Base-by-base conservation (phyloP, 2,329 filamentous ascomycete genomes). In the Botryotinia calthae region DNA sequence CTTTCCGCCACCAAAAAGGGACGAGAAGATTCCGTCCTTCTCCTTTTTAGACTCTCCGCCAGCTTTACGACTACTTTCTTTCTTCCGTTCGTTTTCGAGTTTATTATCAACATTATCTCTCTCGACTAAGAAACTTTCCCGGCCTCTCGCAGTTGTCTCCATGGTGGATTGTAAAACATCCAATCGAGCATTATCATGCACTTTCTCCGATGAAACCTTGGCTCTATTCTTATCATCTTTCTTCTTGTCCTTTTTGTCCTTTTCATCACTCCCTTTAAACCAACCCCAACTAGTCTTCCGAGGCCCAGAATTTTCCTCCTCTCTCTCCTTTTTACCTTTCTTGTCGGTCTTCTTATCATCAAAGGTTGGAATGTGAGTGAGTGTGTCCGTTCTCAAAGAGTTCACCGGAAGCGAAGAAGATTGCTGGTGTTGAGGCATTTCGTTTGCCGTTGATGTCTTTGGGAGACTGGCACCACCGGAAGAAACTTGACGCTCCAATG, bases 21-120 rank as follows among this genome's bases (percentile, higher is more conserved):
- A 96, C 0, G 94, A 95, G 77, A 99, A 95, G n/a, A 98, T 86
- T 12, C 94, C 91, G 74, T 97, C 94, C 80, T 97, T 97, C 77
- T 98, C 95, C 81, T 95, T 97, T 83, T 95, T 97, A 31, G 90
- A 87, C 46, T 91, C 91, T 1, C 87, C 86, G 0, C 87, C 87
- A 7, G 89, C 87, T 80, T 94, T 96, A 62, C 93, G 90, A 75
- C 84, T 87, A 77, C 88, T 91, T 76, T 94, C 91, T 81, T 96
- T 97, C 82, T 91, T 95, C 62, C 93, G 88, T 79, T 97, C 94
- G 76, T 94, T 92, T 73, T 94, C 89, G 12, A 96, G 83, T 79
- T 91, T 94, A 75, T 84, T 85, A 76, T 93, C 91, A 70, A 91
- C 82, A 74, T 84, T 90, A 37, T 96, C 91, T 28, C 95, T 91